phyloP scores from a whole-genome alignment of 2,329 filamentous ascomycete species.

The Hymenoscyphus occultus region DNA sequence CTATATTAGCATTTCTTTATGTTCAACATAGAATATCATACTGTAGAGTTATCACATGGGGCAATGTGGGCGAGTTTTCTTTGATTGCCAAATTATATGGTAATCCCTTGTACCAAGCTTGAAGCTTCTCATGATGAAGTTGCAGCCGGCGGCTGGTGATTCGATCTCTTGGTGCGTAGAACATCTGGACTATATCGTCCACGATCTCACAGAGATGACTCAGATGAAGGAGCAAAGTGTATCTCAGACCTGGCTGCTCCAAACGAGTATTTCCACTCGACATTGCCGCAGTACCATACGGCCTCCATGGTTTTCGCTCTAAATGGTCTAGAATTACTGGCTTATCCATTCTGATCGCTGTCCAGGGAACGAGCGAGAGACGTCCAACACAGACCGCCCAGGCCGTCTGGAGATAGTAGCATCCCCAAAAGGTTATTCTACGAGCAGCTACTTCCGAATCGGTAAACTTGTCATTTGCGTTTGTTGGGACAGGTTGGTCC shows the following conservation, averaged over 20 bases:
- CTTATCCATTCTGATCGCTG: conserved; percentile 48
- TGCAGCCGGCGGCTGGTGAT: conserved; percentile 62
- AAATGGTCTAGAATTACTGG: conserved; percentile 37
- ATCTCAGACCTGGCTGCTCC: conserved; percentile 19
- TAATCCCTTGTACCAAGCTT: conserved; percentile 68
- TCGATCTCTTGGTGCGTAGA: conserved; percentile 65
- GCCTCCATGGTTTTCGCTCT: conserved; percentile 38
- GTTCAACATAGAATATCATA: conserved; percentile 43
- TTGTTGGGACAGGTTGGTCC: conserved; percentile 9
- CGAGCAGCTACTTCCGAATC: conserved; percentile 45
- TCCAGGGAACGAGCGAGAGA: conserved; percentile 45
- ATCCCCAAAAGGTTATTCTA: conserved; percentile 50
- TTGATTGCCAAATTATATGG: conserved; percentile 60
- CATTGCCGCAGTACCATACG: conserved; percentile 18
- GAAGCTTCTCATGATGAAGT: conserved; percentile 60
- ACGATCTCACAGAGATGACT: conserved; percentile 69
- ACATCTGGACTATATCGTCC: conserved; percentile 54
- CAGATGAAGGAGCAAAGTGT: conserved; percentile 20
- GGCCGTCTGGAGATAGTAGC: conserved; percentile 45
- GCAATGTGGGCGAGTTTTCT: conserved; percentile 43
- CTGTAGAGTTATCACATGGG: conserved; percentile 52
- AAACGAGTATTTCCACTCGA: conserved; percentile 5
- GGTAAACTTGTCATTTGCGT: conserved; percentile 30
- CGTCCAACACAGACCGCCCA: conserved; percentile 47
- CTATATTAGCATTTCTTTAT: conserved; percentile 8